Base-by-base conservation (phyloP, 2,329 filamentous ascomycete genomes). In the Onygenales sp. region DNA sequence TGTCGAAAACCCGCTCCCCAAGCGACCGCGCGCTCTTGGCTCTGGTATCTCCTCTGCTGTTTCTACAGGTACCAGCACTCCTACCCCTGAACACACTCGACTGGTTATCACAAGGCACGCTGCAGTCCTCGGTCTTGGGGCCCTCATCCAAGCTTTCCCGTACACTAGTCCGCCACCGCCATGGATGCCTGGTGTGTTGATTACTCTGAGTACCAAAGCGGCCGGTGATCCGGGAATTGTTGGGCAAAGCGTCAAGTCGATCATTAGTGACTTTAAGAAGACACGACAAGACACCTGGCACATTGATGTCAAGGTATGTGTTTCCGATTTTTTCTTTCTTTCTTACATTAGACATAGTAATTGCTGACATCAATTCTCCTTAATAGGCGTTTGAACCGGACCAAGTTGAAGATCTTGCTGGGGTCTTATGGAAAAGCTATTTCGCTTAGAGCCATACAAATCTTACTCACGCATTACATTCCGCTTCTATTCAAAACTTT, bases 381-480 rank as follows among this genome's bases (percentile, higher is more conserved):
- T 56, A 51, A n/a, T 82, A 89, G 83, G 82, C 80, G 56, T 98
- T 98, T 67, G 90, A 90, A 31, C 75, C 86, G 33, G 93, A 97
- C 62, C 92, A 98, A 66, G 76, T 98, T 9, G 93, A 97, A 69
- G 92, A 97, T 66, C 71, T 98, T 55, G 91, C 96, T 64, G 93
- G 93, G 51, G 94, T 98, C 47, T 76, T 98, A 51, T 98, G 93
- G 93, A 98, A 98, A 84, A 97, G 92, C 70, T 98, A 98, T 69
- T 98, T 98, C 75, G 94, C 91, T 42, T 95, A 52, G 35, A 32
- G 38, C 7, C 17, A 6, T 44, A 36, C 35, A 21, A 11, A 27
- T 27, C 21, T 27, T 27, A 27, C 21, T 27, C 21, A 27, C 21
- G 2, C 21, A 27, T 27, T 27, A 27, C 21, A 27, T 27, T 27